These are phyloP conservation scores for Aphanoascus verrucosus DNA, from an alignment of 2,329 filamentous ascomycete genomes.

Conservation along the genomic window DNA sequence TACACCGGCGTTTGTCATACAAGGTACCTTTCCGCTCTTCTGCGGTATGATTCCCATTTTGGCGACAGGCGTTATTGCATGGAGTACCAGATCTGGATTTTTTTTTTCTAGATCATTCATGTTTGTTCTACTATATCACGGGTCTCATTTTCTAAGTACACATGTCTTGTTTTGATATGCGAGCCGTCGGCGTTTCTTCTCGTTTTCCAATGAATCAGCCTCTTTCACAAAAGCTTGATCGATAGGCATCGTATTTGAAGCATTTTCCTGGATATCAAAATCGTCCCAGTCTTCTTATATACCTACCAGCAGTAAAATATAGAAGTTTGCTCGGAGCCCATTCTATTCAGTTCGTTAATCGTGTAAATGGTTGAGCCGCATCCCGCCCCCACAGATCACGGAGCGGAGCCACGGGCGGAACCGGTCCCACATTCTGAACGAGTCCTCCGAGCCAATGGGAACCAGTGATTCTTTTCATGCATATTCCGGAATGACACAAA, in stretches of 20 bases:
- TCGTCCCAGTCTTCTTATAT: not conserved
- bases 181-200: too few relatives aligned
- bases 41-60: conserved; percentile 4
- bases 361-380: not conserved
- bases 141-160: not conserved
- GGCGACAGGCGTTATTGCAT: not conserved
- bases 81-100: not conserved
- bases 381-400: not conserved
- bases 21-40: not conserved
- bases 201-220: too few relatives aligned
- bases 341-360: not conserved
- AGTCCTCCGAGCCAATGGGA: too few relatives aligned
- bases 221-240: too few relatives aligned
- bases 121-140: not conserved
- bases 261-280: not conserved
- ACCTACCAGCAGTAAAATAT: not conserved
- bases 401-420: too few relatives aligned
- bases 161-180: not conserved
- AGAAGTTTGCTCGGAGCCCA: not conserved
- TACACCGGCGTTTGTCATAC: not conserved
- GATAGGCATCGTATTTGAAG: too few relatives aligned
- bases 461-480: too few relatives aligned
- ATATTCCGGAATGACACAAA: too few relatives aligned
- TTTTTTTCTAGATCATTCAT: not conserved
- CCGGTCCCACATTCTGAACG: too few relatives aligned